These are phyloP conservation scores for Dothideomycetes sp. DNA, from an alignment of 2,329 filamentous ascomycete genomes.

Conservation along the genomic window DNA sequence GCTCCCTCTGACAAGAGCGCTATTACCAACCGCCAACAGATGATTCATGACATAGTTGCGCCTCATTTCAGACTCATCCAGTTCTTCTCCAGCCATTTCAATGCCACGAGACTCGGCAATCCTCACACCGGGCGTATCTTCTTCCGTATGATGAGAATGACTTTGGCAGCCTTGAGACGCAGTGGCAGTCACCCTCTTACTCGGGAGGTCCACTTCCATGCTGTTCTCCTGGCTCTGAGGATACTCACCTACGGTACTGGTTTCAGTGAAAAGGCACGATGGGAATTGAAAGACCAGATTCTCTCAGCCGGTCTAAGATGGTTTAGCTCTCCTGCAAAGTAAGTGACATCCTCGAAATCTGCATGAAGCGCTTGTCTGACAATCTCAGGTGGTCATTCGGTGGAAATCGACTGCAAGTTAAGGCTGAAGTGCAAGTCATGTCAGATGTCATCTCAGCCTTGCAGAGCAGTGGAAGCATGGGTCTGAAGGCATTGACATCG, in stretches of 20 bases:
- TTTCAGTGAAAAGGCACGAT: constrained; percentile 56
- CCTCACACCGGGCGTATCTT: constrained; percentile 75
- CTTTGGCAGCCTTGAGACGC: constrained; percentile 62
- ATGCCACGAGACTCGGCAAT: constrained; percentile 78
- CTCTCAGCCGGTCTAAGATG: constrained; percentile 78
- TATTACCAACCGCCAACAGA: constrained; percentile 65
- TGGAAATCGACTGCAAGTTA: constrained; percentile 84
- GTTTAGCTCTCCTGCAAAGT: constrained; percentile 71
- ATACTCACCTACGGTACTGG: constrained; percentile 64
- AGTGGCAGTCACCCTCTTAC: constrained; percentile 74
- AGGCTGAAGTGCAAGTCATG: constrained; percentile 79
- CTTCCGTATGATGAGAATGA: constrained; percentile 68
- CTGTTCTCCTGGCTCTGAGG: constrained; percentile 71
- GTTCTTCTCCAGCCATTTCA: constrained; percentile 91
- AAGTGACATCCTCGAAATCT: constrained; percentile 18
- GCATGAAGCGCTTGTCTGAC: constrained; percentile 14
- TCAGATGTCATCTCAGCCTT: constrained; percentile 63
- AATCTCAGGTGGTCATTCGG: constrained; percentile 76
- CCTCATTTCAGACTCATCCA: constrained; percentile 80
- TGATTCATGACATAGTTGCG: constrained; percentile 71
- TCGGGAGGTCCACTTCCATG: constrained; percentile 82
- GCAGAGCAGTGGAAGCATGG: constrained; percentile 54
- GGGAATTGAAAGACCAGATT: constrained; percentile 81
- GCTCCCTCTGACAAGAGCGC: constrained; percentile 75
- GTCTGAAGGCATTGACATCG: constrained; percentile 37